Conservation (phyloP, 257 asterid genomes). For the Linderniella brevidens region DNA sequence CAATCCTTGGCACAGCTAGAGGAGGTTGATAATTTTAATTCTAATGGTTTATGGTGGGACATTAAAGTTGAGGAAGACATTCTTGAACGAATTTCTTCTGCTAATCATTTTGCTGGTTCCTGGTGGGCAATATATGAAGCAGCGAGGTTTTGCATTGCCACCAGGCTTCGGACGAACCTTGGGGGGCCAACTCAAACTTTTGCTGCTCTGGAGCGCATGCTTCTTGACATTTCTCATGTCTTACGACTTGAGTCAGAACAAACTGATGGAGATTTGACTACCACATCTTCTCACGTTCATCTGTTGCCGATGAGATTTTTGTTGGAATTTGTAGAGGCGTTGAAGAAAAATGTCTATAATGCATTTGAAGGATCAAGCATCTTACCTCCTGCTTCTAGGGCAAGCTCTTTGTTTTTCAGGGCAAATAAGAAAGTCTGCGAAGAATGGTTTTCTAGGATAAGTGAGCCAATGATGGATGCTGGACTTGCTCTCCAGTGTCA, state of each 20-base stretch:
- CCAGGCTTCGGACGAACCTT: conserved; percentile 95
- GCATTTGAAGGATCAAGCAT: conserved; percentile 93
- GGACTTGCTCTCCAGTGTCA: conserved; percentile 86
- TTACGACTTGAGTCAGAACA: conserved; percentile 71
- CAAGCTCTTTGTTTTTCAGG: conserved; percentile 80
- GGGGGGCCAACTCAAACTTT: conserved; percentile 99
- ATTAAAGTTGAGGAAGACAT: conserved; percentile 50
- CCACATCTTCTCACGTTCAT: conserved; percentile 71
- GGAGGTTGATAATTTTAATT: conserved; percentile 38
- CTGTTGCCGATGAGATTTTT: conserved; percentile 89
- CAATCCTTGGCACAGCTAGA: conserved; percentile 33
- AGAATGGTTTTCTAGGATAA: conserved; percentile 99
- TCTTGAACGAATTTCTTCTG: conserved; percentile 60
- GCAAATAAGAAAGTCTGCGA: conserved; percentile 95
- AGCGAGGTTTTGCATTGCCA: conserved; percentile 86
- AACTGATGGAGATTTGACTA: conserved; percentile 65
- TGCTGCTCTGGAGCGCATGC: conserved; percentile 99
- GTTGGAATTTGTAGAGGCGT: conserved; percentile 93
- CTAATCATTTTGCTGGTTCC: conserved; percentile 73
- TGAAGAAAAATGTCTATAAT: conserved; percentile 91
- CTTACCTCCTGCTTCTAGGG: conserved; percentile 58
- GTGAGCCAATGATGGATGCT: conserved; percentile 99
- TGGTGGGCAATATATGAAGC: conserved; percentile 99
- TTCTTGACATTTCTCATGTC: conserved; percentile 77
- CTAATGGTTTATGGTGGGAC: conserved; percentile 56